Percentiles rank a stretch among this genome's conserved stretches.
These are phyloP conservation scores for Rhizoclosmatium sp. DNA, from an alignment of 192 early-diverging fungal genomes.

Conservation along the genomic window DNA sequence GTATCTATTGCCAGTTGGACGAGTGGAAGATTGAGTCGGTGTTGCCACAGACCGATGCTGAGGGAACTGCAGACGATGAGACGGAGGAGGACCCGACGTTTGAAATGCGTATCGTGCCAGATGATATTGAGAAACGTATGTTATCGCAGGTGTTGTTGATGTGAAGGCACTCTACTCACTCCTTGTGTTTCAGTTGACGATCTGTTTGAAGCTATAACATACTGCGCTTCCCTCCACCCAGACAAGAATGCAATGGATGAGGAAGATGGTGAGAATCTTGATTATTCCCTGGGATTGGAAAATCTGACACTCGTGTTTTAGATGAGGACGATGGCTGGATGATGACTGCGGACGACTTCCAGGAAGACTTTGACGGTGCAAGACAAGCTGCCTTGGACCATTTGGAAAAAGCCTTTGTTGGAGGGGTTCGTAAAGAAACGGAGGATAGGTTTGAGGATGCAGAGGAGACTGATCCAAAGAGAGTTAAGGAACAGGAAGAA, in stretches of 20 bases:
- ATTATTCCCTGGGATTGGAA: background rate
- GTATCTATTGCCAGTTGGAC: constrained; percentile 75
- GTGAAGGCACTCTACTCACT: background rate
- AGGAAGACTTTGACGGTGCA: constrained; percentile 10
- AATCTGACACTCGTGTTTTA: background rate
- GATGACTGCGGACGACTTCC: constrained; percentile 35
- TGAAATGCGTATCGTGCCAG: constrained; percentile 69
- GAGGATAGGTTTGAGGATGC: constrained; percentile 41
- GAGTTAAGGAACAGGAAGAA: background rate
- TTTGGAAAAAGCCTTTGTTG: constrained; percentile 36
- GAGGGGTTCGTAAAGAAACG: constrained; percentile 19
- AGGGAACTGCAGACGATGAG: constrained; percentile 8
- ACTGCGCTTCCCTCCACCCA: constrained; percentile 75
- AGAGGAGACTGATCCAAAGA: constrained; percentile 18
- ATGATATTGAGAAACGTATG: constrained; percentile 63
- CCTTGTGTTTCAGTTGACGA: constrained; percentile 62
- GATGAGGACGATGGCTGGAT: constrained; percentile 24
- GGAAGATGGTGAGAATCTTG: constrained; percentile 37
- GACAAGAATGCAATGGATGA: constrained; percentile 61
- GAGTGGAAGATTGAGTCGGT: constrained; percentile 46
- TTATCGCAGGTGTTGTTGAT: constrained; percentile 21
- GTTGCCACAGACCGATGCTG: background rate
- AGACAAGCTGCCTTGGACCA: constrained; percentile 42
- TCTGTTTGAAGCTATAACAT: constrained; percentile 69
- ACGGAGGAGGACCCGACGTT: constrained; percentile 50